Base-by-base conservation (phyloP, 2,329 filamentous ascomycete genomes). In the Cylindrodendrum hubeiense region DNA sequence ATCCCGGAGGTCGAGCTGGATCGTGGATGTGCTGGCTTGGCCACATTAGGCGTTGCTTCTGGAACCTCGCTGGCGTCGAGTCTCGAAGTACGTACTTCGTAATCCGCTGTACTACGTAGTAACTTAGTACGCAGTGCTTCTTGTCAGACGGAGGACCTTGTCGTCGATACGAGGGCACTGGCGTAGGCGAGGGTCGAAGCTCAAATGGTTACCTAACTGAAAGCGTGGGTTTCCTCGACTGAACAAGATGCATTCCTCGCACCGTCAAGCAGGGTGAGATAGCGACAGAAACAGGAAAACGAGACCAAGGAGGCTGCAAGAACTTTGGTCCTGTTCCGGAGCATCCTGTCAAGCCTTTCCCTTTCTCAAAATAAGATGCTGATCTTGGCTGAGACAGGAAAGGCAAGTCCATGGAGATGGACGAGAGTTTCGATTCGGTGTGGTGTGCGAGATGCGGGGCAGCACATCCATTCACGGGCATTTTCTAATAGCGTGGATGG, bases 41-140 rank as follows among this genome's bases (percentile, higher is more conserved):
- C 65, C 66, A 58, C 51, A 67, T 71, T 71, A 51, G 65, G 66
- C 53, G 59, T 44, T 60, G 55, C 49, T 67, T 62, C 55, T 63
- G 60, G 56, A 73, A 60, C 43, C 13, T 47, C 41, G 53, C 24
- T 47, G 54, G 54, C 46, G 52, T 37, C 34, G 4, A 41, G 13
- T 19, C 41, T 60, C 47, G 43, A 30, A 57, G 46, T 53, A 50
- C 51, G 59, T 60, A 62, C 68, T 59, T 69, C 70, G 59, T 66
- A 62, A 59, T 56, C 44, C 44, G 44, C 15, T 15, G 43, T 15
- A 46, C n/a, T n/a, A n/a, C n/a, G n/a, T n/a, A n/a, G n/a, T n/a
- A n/a, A n/a, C n/a, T n/a, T n/a, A n/a, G n/a, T n/a, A n/a, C n/a
- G n/a, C 22, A 33, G 47, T 15, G 28, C 22, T 33, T 39, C 37